Conservation (phyloP, 495 filamentous ascomycete genomes). For the Penicillium canescens region DNA sequence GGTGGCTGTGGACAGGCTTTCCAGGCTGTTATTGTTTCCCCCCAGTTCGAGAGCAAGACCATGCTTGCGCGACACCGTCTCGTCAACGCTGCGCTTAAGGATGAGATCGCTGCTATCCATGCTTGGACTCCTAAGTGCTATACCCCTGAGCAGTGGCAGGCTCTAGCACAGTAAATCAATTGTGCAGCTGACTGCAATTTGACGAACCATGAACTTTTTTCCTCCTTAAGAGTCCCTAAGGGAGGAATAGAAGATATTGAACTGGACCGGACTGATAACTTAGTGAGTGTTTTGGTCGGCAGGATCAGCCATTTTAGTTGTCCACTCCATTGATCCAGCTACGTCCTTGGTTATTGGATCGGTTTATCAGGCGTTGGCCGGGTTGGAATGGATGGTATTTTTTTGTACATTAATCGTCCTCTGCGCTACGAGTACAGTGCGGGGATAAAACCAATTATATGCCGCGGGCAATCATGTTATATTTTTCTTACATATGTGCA, state of each 20-base stretch:
- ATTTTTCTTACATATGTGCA: slow-evolving; percentile 6
- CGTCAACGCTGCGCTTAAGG: slow-evolving; percentile 83
- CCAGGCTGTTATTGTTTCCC: slow-evolving; percentile 87
- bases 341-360: background rate
- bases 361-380: slow-evolving; percentile 11
- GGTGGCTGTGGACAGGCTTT: slow-evolving; percentile 96
- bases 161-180: slow-evolving; percentile 49
- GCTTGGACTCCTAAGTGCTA: slow-evolving; percentile 98
- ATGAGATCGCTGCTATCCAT: slow-evolving; percentile 93
- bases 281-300: background rate
- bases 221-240: background rate
- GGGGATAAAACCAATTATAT: slow-evolving; percentile 2
- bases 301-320: background rate
- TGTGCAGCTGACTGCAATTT: background rate
- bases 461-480: background rate
- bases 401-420: slow-evolving; percentile 9
- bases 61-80: slow-evolving; percentile 85
- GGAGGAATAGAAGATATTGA: background rate
- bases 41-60: slow-evolving; percentile 81
- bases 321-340: background rate
- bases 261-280: background rate
- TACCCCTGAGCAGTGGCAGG: slow-evolving; percentile 92
- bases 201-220: background rate
- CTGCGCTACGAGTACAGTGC: background rate
- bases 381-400: slow-evolving; percentile 7